Conservation (phyloP, 345 rosid genomes). For the Aquilaria yunnanensis region DNA sequence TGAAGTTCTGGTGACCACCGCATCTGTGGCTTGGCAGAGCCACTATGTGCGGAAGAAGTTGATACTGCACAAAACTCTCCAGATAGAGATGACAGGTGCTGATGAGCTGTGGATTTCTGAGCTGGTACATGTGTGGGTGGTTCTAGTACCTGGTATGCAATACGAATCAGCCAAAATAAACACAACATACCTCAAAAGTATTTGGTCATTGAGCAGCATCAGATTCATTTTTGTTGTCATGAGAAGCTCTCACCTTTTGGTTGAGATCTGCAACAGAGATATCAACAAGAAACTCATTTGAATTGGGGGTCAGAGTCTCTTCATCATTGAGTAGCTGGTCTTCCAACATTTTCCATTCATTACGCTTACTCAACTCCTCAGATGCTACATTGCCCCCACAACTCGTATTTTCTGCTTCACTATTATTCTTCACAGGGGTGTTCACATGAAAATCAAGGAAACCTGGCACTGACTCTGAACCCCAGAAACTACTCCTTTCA, state of each 20-base stretch:
- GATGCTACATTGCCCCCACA: conserved; percentile 30
- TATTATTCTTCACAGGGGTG: conserved; percentile 27
- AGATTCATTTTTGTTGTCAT: conserved; percentile 5
- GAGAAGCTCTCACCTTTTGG: conserved; percentile 42
- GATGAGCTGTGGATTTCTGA: conserved; percentile 35
- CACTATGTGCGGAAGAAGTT: conserved; percentile 37
- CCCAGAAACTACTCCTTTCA: conserved; percentile 46
- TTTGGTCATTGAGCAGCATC: background rate
- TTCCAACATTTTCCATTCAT: conserved; percentile 67
- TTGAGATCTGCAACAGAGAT: conserved; percentile 30
- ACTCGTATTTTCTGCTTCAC: conserved; percentile 39
- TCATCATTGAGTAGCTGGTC: conserved; percentile 68
- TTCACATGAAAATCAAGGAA: conserved; percentile 39
- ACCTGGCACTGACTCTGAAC: conserved; percentile 34
- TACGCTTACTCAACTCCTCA: conserved; percentile 36
- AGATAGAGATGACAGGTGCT: conserved; percentile 44
- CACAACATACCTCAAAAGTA: background rate
- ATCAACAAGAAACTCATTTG: conserved; percentile 53
- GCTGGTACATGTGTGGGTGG: conserved; percentile 22
- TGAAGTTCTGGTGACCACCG: conserved; percentile 89
- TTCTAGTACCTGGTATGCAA: conserved; percentile 39
- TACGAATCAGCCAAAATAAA: conserved; percentile 28
- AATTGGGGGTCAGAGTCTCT: conserved; percentile 36
- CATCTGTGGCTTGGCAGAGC: conserved; percentile 64
- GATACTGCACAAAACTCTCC: conserved; percentile 38